Evolutionary conservation across 805 yeast species (phyloP), one percentile per base, ranked within the genome.

Genomic region (Wickerhamomyces alni): DNA sequence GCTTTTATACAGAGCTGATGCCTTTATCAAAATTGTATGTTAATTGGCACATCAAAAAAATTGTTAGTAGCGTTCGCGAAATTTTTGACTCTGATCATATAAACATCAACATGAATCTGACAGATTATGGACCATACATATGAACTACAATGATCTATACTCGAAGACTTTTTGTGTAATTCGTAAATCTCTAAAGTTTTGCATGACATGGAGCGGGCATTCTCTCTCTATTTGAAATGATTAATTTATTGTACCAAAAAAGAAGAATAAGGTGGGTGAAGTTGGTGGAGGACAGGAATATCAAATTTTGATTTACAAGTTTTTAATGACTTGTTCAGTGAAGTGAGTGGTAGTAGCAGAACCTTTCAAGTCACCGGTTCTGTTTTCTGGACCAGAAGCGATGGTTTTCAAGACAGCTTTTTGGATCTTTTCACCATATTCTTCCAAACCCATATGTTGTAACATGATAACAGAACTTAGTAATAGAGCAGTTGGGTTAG

Each of bases 391-490:
- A 56, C 97, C 96, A 36, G 96, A 86, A 48, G 98, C 98, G 62
- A 93, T 85, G 52, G 98, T 87, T 37, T 66, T 63, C 50, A 77
- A 62, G 41, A 89, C 96, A 43, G 99, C 98, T 52, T 64, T 67
- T 74, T 91, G 95, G 60, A 93, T 87, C 66, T 70, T 75, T 64
- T 77, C 82, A 54, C 97, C 98, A 59, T 82, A 77, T 25, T 72
- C 69, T 66, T 75, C 74, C 66, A 93, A 78, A 39, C 87, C 82
- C 98, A 93, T 91, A 77, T 93, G 99, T 74, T 95, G 85, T 76
- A 93, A 82, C 98, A 93, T 91, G 97, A 93, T 93, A 62, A 89
- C 87, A 34, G 98, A 91, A 37, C 96, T 87, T 63, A 93, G 77
- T 65, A 93, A 75, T 62, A 93, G 70, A 42, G 99, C 99, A 46